Evolutionary conservation across 2,329 filamentous ascomycete species (phyloP), one percentile per base, ranked within the genome.

Genomic region (Chaetomium sp.): DNA sequence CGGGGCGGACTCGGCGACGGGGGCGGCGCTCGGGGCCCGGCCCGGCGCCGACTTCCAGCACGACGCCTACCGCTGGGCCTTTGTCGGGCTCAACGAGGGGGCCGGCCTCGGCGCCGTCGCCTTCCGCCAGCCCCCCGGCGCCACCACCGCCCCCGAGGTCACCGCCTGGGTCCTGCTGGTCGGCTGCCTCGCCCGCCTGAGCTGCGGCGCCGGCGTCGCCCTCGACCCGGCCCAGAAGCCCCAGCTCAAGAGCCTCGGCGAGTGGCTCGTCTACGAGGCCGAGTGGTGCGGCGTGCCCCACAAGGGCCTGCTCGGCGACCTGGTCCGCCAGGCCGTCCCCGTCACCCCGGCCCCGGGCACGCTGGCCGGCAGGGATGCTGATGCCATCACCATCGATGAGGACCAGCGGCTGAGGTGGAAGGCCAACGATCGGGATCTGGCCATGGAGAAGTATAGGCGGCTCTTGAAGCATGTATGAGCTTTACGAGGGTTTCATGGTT

Each of bases 261-360:
- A 70, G 63, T 70, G 68, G 69, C 25, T 72, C 12, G 8, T 67
- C 16, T 70, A 70, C 25, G 69, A 72, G 64, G 69, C 70, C 35
- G 59, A 64, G 38, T 63, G 57, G 61, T 59, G 33, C 45, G 33
- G 19, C 12, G 56, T 68, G 27, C 67, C 62, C 19, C 54, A 67
- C 50, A 65, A 61, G 60, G 60, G 45, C n/a, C 57, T 65, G 29
- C 45, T 71, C 8, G 58, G 56, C 59, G 59, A 65, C 31, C 16
- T 71, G 58, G 54, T 72, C n/a, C 57, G 49, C 29, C 64, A 68
- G 51, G 69, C 69, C n/a, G 65, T 55, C 27, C 64, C 65, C 2
- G 53, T 61, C 10, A 64, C 57, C 7, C 45, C 38, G 6, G 47
- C 51, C 2, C 55, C 60, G 29, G 62, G 63, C 7, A 51, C 27